Evolutionary conservation across 176 grass and related monocot genomes (phyloP).

Genomic region (sorghum (Sorghum bicolor)): Sorghum_bicolor_NCBIv3 NC_012873.2:5018001-5018500

Average conservation of each 20-base stretch:
- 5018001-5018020: conserved; percentile 29
- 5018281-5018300: background rate
- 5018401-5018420: background rate
- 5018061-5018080: background rate
- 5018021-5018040: background rate
- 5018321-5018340: background rate
- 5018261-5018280: background rate
- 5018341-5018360: background rate
- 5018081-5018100: background rate
- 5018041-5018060: background rate
- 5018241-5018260: conserved; percentile 9
- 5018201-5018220: background rate
- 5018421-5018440: background rate
- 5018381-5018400: background rate
- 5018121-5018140: background rate
- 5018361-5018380: background rate
- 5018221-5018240: background rate
- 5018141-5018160: background rate
- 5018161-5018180: background rate
- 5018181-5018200: background rate
- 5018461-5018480: background rate
- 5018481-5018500: background rate
- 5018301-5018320: too few species aligned
- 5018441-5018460: background rate
- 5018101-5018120: background rate